These are phyloP conservation scores for Tetracentron sinense DNA, from an alignment of 164 flowering plant genomes.

Conservation along the genomic window DNA sequence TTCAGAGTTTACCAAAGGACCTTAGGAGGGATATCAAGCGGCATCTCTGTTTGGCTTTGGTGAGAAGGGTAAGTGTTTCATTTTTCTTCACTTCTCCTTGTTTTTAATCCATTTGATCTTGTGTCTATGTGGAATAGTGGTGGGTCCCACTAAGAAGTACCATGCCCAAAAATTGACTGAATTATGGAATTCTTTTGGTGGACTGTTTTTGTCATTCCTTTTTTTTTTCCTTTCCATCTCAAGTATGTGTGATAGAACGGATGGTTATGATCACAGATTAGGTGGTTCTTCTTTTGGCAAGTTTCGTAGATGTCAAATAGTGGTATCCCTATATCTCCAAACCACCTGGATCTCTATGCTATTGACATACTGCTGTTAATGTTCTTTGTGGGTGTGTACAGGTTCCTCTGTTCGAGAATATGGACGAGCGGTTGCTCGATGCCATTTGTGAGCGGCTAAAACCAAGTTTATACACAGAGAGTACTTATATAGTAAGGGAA, in stretches of 20 bases:
- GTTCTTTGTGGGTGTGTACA: slow-evolving; percentile 17
- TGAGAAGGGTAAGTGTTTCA: slow-evolving; percentile 64
- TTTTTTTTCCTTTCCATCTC: too few species aligned
- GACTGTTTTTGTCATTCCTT: neutral
- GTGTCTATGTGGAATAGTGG: too few species aligned
- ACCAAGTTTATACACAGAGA: slow-evolving; percentile 78
- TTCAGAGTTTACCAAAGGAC: slow-evolving; percentile 90
- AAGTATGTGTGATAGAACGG: too few species aligned
- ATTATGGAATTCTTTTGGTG: too few species aligned
- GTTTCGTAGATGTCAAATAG: too few species aligned
- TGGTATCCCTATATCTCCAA: too few species aligned
- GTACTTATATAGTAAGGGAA: slow-evolving; percentile 78
- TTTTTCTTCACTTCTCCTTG: neutral
- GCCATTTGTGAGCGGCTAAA: slow-evolving; percentile 95
- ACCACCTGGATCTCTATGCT: too few species aligned
- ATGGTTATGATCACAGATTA: too few species aligned
- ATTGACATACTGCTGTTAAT: neutral
- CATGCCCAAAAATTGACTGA: too few species aligned
- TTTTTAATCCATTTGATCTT: neutral
- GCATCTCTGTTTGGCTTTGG: slow-evolving; percentile 92
- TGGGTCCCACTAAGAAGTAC: neutral
- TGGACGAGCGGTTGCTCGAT: slow-evolving; percentile 97
- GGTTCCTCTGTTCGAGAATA: slow-evolving; percentile 92
- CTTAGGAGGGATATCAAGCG: slow-evolving; percentile 95
- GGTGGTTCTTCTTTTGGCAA: too few species aligned